Conservation (phyloP, 768 basidiomycete species). For the Sarcodon sp. region DNA sequence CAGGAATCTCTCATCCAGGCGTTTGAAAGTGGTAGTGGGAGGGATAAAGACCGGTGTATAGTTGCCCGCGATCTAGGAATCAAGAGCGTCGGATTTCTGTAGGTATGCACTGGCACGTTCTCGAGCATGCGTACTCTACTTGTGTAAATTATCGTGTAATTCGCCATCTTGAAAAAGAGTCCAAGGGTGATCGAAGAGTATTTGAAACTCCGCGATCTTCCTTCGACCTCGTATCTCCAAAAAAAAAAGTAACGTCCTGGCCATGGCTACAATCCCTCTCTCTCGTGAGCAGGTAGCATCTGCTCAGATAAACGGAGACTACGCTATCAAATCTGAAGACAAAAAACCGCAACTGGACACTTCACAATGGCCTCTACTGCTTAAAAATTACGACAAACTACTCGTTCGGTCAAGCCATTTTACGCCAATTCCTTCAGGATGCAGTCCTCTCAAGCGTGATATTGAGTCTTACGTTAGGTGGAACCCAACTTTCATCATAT, state of each 20-base stretch:
- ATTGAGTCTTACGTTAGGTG: slow-evolving; percentile 86
- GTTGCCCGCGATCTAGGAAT: slow-evolving; percentile 68
- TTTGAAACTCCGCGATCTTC: not conserved
- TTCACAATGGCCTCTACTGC: slow-evolving; percentile 91
- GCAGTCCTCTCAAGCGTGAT: slow-evolving; percentile 91
- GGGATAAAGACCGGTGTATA: slow-evolving; percentile 63
- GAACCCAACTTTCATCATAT: slow-evolving; percentile 7
- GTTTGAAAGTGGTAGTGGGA: slow-evolving; percentile 55
- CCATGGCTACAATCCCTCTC: slow-evolving; percentile 32
- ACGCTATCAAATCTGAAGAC: slow-evolving; percentile 69
- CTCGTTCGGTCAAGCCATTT: slow-evolving; percentile 93
- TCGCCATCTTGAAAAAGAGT: slow-evolving; percentile 1
- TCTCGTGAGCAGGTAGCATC: slow-evolving; percentile 59
- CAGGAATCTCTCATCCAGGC: slow-evolving; percentile 65
- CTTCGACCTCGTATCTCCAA: too few relatives aligned
- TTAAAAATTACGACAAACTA: slow-evolving; percentile 98
- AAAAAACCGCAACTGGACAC: slow-evolving; percentile 75
- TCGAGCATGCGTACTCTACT: slow-evolving; percentile 10
- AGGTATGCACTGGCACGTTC: slow-evolving; percentile 46
- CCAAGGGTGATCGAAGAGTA: slow-evolving; percentile 2
- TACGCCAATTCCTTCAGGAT: slow-evolving; percentile 87
- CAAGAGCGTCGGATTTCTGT: slow-evolving; percentile 56
- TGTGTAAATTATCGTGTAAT: not conserved
- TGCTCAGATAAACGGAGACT: slow-evolving; percentile 66
- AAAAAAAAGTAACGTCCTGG: not conserved